Evolutionary conservation across 2,329 filamentous ascomycete species (phyloP).

Genomic region (Talaromyces atroroseus): DNA sequence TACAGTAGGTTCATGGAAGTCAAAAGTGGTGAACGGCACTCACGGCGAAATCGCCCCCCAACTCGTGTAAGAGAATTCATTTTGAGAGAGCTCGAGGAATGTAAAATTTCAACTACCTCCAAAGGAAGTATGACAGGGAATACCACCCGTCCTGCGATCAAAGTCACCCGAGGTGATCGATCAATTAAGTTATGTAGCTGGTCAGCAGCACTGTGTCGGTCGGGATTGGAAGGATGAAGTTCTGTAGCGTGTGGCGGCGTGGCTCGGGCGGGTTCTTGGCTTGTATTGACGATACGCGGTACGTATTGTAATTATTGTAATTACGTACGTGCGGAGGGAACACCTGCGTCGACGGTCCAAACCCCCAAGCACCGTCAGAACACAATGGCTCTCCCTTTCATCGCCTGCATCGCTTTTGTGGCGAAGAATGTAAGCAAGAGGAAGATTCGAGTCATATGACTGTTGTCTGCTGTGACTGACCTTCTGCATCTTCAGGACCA

Average conservation of each 20-base stretch:
- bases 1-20: slow-evolving; percentile 8
- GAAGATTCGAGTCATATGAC: background rate
- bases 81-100: background rate
- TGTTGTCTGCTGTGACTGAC: background rate
- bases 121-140: background rate
- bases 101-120: background rate
- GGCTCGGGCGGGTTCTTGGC: background rate
- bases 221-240: slow-evolving; percentile 8
- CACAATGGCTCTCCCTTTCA: slow-evolving; percentile 58
- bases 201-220: background rate
- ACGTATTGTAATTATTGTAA: background rate
- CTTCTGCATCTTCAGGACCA: slow-evolving; percentile 64
- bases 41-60: slow-evolving; percentile 15
- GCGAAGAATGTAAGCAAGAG: slow-evolving; percentile 69
- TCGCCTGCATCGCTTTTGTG: slow-evolving; percentile 90
- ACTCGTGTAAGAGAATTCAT: slow-evolving; percentile 11
- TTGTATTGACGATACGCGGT: background rate
- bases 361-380: background rate
- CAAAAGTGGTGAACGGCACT: slow-evolving; percentile 5
- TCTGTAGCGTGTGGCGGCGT: slow-evolving; percentile 6
- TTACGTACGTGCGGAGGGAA: background rate
- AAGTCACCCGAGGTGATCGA: background rate
- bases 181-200: background rate
- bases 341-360: background rate
- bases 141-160: slow-evolving; percentile 2